A percentile compares a stretch with the other conserved stretches of the same genome.
phyloP scores from a whole-genome alignment of 257 asterid genomes.

The Coffea canephora region DNA sequence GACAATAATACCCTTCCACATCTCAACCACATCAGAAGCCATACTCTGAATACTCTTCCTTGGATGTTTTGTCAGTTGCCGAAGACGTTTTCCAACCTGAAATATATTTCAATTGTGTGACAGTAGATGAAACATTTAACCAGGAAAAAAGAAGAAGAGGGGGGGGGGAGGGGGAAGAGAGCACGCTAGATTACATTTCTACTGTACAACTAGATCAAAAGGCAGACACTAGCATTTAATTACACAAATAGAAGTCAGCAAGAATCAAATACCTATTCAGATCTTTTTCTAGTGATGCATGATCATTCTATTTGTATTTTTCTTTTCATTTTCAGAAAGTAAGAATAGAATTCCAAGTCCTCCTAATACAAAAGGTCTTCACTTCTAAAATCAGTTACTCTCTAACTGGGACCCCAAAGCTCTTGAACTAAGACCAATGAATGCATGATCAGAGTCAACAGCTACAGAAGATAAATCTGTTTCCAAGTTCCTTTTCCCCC shows the following conservation, averaged over 20 bases:
- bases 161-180: background rate
- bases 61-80: constrained; percentile 85
- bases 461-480: background rate
- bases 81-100: constrained; percentile 88
- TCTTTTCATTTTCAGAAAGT: too few relatives aligned
- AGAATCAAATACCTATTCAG: background rate
- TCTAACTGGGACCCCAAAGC: background rate
- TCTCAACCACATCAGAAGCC: constrained; percentile 78
- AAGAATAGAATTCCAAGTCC: background rate
- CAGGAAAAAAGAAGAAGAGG: background rate
- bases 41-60: constrained; percentile 64
- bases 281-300: background rate
- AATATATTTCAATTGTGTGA: background rate
- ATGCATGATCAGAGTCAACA: background rate
- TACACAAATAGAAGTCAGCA: background rate
- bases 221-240: background rate
- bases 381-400: too few relatives aligned
- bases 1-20: constrained; percentile 74
- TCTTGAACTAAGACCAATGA: background rate
- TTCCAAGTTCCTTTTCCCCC: background rate
- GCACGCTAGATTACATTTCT: background rate
- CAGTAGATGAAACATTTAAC: background rate
- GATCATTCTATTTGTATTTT: too few relatives aligned
- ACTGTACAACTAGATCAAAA: background rate
- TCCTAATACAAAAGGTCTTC: background rate